Conservation (phyloP, 768 basidiomycete genomes). For the Harrya chromipes region DNA sequence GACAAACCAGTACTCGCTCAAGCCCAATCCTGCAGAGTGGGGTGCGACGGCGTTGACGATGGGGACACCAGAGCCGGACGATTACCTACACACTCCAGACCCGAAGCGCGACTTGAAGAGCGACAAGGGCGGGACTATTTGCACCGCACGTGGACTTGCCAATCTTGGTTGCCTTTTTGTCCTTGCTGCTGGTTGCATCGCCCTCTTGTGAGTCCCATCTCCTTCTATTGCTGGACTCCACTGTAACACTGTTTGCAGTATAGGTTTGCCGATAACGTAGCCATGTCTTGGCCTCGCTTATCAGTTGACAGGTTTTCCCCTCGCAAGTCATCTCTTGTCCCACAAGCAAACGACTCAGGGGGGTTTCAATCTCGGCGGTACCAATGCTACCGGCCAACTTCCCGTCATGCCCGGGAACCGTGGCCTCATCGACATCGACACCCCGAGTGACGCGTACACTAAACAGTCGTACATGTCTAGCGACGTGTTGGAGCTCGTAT, state of each 20-base stretch:
- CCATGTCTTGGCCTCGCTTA: not conserved
- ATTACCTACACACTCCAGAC: constrained; percentile 63
- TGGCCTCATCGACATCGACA: constrained; percentile 53
- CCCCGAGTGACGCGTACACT: constrained; percentile 45
- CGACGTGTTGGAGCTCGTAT: constrained; percentile 52
- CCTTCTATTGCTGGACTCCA: too few relatives aligned
- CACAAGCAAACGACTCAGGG: constrained; percentile 40
- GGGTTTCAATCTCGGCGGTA: constrained; percentile 74
- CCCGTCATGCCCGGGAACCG: constrained; percentile 41
- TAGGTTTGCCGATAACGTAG: constrained; percentile 9
- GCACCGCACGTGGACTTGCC: constrained; percentile 57
- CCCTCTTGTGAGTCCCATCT: constrained; percentile 50
- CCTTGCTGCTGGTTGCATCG: constrained; percentile 45
- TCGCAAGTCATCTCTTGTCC: constrained; percentile 45
- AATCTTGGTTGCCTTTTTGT: constrained; percentile 67
- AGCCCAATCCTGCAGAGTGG: constrained; percentile 45
- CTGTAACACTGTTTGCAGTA: constrained; percentile 1
- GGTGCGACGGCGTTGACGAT: constrained; percentile 45
- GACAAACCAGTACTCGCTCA: constrained; percentile 35
- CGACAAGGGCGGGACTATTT: constrained; percentile 57
- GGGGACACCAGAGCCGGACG: constrained; percentile 54
- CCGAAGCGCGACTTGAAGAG: constrained; percentile 49
- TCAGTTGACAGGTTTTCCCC: constrained; percentile 42
- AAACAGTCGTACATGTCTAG: constrained; percentile 37
- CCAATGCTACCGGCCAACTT: constrained; percentile 69